These are phyloP conservation scores for Globisporangium nodosum DNA, from an alignment of 352 stramenopile species.

Conservation along the genomic window DNA sequence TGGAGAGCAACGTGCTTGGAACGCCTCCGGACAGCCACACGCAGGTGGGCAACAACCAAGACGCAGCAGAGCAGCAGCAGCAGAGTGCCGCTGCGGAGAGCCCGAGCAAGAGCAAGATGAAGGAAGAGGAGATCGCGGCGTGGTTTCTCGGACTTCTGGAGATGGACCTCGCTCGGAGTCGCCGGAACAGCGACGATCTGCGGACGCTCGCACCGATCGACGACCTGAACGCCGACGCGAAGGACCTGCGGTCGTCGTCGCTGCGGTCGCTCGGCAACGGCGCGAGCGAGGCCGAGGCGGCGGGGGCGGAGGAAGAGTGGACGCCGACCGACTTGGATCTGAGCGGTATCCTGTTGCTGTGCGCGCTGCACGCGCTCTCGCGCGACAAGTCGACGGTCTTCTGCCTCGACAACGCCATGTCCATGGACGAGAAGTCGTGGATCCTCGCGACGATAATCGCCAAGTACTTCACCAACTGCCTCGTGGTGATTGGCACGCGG, in stretches of 20 bases:
- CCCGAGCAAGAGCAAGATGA: slow-evolving; percentile 33
- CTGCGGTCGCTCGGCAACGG: not conserved
- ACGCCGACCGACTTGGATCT: slow-evolving; percentile 57
- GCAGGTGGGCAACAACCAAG: slow-evolving; percentile 16
- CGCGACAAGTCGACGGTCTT: slow-evolving; percentile 63
- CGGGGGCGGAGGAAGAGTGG: slow-evolving; percentile 45
- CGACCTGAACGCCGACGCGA: slow-evolving; percentile 1
- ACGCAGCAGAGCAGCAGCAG: slow-evolving; percentile 12
- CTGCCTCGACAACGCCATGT: slow-evolving; percentile 82
- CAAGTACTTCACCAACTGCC: slow-evolving; percentile 85
- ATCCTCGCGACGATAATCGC: slow-evolving; percentile 71
- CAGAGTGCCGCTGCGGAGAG: slow-evolving; percentile 13
- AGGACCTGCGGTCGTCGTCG: not conserved
- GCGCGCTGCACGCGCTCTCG: slow-evolving; percentile 71
- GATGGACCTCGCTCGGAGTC: slow-evolving; percentile 41
- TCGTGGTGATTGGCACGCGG: slow-evolving; percentile 65
- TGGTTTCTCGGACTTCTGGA: slow-evolving; percentile 67
- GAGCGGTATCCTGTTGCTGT: slow-evolving; percentile 72
- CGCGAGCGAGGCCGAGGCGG: slow-evolving; percentile 5
- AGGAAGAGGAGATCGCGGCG: slow-evolving; percentile 59
- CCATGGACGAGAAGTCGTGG: slow-evolving; percentile 87
- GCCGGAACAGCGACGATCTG: slow-evolving; percentile 19
- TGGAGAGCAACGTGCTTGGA: slow-evolving; percentile 9
- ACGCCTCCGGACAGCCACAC: not conserved
- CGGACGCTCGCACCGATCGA: slow-evolving; percentile 6